Evolutionary conservation across 768 basidiomycete species (phyloP).

Genomic region (Pulveroboletus ravenelii): DNA sequence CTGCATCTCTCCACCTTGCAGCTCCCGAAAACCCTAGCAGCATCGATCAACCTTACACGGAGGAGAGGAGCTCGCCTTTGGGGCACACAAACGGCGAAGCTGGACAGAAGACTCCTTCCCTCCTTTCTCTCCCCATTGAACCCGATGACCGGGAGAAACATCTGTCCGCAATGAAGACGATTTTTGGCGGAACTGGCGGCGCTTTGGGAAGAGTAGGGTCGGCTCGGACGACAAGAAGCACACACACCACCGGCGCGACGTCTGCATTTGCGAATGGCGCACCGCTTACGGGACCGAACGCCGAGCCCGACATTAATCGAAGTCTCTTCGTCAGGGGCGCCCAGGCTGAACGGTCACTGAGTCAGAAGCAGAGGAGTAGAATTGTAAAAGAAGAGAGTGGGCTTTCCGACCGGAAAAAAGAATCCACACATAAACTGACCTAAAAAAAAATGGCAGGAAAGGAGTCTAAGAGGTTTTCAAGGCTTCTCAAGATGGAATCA

Average conservation of each 20-base stretch:
- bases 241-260: conserved; percentile 9
- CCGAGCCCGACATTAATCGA: conserved; percentile 39
- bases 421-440: neutral
- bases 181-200: neutral
- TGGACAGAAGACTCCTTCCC: conserved; percentile 10
- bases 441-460: conserved; percentile 36
- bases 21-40: neutral
- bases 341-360: conserved; percentile 46
- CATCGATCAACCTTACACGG: neutral
- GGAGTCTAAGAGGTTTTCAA: conserved; percentile 58
- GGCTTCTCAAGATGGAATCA: conserved; percentile 65
- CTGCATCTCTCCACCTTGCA: neutral
- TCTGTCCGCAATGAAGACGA: neutral
- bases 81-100: neutral
- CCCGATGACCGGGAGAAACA: conserved; percentile 3
- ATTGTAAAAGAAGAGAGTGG: conserved; percentile 51
- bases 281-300: conserved; percentile 45
- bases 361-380: conserved; percentile 46
- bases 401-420: conserved; percentile 9
- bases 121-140: conserved; percentile 23
- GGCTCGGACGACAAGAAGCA: conserved; percentile 20
- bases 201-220: conserved; percentile 19
- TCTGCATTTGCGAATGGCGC: conserved; percentile 51
- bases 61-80: neutral
- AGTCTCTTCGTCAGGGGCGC: conserved; percentile 38